Conservation (phyloP, 1,284 basidiomycete genomes). For the Ganoderma lucidum region DNA sequence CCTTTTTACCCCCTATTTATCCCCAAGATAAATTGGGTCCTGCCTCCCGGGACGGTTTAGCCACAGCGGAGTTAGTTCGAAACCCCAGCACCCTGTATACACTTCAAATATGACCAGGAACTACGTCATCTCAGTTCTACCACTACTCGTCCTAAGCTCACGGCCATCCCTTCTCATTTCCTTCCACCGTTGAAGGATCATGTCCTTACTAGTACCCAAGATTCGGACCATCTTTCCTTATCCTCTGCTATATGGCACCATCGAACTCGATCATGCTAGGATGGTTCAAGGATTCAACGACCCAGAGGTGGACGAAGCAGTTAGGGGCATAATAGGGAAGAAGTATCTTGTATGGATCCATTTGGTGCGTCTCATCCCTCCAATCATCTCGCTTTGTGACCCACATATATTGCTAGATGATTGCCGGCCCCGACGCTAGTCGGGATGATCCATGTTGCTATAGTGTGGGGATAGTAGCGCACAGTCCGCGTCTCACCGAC, state of each 20-base stretch:
- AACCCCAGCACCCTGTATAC: no score
- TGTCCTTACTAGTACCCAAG: not conserved
- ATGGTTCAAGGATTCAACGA: not conserved
- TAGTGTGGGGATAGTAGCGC: not conserved
- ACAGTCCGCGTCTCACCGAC: not conserved
- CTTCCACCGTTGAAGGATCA: not conserved
- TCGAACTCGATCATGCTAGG: not conserved
- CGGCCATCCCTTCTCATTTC: not conserved
- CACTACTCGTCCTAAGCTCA: not conserved
- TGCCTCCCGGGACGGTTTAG: no score
- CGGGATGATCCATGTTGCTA: not conserved
- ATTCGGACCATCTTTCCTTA: not conserved
- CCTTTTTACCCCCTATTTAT: no score
- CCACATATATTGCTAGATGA: not conserved
- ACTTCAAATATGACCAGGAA: not conserved
- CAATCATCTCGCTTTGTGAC: not conserved
- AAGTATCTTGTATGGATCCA: not conserved
- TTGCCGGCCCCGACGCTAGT: not conserved
- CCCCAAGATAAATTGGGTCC: no score
- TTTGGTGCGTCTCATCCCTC: not conserved
- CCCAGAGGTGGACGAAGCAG: not conserved
- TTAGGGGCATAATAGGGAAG: not conserved
- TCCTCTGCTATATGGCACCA: not conserved
- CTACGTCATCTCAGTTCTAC: not conserved
- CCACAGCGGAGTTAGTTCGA: no score